Conservation (phyloP, 306 rosid genomes). For the Fragaria nilgerrensis region DNA sequence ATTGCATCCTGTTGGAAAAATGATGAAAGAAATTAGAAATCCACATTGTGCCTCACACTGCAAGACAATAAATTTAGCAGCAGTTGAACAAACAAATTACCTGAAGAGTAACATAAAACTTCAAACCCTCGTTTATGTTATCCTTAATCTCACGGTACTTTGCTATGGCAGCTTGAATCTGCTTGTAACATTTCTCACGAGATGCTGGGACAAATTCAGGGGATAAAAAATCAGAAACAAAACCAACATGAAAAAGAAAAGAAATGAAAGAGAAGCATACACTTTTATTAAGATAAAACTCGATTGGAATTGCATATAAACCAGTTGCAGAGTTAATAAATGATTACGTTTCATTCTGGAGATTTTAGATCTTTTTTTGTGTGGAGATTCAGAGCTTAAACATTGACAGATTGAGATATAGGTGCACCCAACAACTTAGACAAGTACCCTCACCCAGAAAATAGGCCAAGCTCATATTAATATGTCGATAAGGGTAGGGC, state of each 20-base stretch:
- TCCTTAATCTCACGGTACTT: constrained; percentile 91
- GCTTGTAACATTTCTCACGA: constrained; percentile 90
- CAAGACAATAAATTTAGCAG: neutral
- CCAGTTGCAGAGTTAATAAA: neutral
- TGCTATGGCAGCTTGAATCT: constrained; percentile 90
- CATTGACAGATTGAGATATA: neutral
- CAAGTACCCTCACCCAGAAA: neutral
- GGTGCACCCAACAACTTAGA: neutral
- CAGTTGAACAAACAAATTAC: constrained; percentile 32
- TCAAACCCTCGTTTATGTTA: constrained; percentile 87
- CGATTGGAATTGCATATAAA: neutral
- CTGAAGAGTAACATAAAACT: constrained; percentile 90
- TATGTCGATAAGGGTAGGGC: neutral
- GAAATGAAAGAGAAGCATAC: neutral
- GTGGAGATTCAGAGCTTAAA: neutral
- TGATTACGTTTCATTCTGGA: neutral
- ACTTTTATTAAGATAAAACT: neutral
- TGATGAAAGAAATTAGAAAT: neutral
- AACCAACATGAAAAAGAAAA: constrained; percentile 11
- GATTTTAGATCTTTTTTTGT: neutral
- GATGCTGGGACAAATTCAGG: constrained; percentile 54
- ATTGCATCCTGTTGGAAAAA: constrained; percentile 70
- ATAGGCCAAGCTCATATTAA: neutral
- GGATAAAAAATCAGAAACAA: constrained; percentile 24
- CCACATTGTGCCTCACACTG: neutral